Conservation (phyloP, 1,139 yeast genomes). For the Suhomyces taliae region DNA sequence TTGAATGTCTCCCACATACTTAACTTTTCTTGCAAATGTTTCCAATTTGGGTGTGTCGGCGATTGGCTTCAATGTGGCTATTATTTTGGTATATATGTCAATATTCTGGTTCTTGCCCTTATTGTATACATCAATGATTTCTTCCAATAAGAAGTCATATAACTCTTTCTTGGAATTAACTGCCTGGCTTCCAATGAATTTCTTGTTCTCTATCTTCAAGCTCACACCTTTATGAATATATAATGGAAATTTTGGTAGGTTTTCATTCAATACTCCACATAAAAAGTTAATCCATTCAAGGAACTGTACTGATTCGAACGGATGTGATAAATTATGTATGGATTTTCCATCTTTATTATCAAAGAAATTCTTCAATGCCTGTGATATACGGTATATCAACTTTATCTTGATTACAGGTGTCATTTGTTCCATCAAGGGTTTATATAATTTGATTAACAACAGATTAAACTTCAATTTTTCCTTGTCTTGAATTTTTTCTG, state of each 20-base stretch:
- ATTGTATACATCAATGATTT: conserved; percentile 4
- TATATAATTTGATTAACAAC: conserved; percentile 31
- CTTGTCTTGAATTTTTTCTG: conserved; percentile 16
- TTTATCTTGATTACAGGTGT: conserved; percentile 24
- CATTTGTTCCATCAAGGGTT: conserved; percentile 34
- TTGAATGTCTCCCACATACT: conserved; percentile 11
- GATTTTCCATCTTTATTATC: background rate
- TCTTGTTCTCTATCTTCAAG: background rate
- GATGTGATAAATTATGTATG: conserved; percentile 3
- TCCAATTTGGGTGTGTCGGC: conserved; percentile 2
- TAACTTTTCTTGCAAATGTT: conserved; percentile 6
- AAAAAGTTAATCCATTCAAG: conserved; percentile 19
- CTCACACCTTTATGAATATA: background rate
- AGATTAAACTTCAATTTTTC: conserved; percentile 26
- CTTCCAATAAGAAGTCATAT: conserved; percentile 6
- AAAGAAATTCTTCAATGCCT: conserved; percentile 4
- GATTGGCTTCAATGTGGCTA: background rate
- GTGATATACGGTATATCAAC: conserved; percentile 12
- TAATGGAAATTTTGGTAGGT: conserved; percentile 2
- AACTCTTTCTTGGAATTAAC: conserved; percentile 5
- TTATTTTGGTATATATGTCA: conserved; percentile 5
- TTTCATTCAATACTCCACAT: conserved; percentile 1
- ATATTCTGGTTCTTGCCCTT: conserved; percentile 3
- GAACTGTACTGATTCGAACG: conserved; percentile 16
- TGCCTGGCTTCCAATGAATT: conserved; percentile 1